Percentiles rank a stretch among this genome's conserved stretches.
phyloP scores from a whole-genome alignment of 2,329 filamentous ascomycete genomes.

The Chaetomium olivaceum region DNA sequence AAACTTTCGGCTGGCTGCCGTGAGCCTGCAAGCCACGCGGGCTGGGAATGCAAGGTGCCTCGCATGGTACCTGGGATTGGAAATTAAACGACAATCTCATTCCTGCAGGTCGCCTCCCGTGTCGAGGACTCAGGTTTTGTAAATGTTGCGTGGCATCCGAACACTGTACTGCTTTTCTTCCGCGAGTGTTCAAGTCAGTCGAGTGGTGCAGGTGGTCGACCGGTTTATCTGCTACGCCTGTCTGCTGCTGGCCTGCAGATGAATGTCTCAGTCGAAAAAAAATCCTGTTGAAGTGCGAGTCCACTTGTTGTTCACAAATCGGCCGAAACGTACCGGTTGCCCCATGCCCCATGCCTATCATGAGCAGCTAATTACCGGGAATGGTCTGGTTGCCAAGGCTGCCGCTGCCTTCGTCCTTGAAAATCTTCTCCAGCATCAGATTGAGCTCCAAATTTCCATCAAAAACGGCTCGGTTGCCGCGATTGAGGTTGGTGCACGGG shows the following conservation, averaged over 20 bases:
- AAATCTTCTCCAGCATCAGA: conserved; percentile 17
- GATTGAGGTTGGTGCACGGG: conserved; percentile 2
- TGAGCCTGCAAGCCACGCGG: background rate
- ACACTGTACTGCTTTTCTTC: too few species aligned
- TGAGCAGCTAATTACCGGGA: background rate
- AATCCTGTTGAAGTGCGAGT: too few species aligned
- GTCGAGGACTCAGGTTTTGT: background rate
- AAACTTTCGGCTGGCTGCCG: background rate
- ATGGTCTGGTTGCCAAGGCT: background rate
- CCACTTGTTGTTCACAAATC: too few species aligned
- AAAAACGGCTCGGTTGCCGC: conserved; percentile 2
- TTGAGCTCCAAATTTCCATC: conserved; percentile 19
- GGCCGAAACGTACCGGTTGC: conserved; percentile 14
- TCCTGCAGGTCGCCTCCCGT: background rate
- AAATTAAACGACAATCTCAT: background rate
- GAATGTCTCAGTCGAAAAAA: conserved; percentile 2
- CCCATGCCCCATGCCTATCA: conserved; percentile 10
- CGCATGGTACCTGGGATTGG: background rate
- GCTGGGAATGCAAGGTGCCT: background rate
- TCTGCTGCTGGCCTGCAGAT: background rate
- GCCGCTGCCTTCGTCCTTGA: conserved; percentile 1
- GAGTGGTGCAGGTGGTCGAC: background rate
- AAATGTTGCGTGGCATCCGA: background rate
- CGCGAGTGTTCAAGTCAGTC: background rate
- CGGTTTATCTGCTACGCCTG: background rate